Evolutionary conservation across 169 alveolate species (phyloP).

Genomic region (Cryptosporidium xiaoi): DNA sequence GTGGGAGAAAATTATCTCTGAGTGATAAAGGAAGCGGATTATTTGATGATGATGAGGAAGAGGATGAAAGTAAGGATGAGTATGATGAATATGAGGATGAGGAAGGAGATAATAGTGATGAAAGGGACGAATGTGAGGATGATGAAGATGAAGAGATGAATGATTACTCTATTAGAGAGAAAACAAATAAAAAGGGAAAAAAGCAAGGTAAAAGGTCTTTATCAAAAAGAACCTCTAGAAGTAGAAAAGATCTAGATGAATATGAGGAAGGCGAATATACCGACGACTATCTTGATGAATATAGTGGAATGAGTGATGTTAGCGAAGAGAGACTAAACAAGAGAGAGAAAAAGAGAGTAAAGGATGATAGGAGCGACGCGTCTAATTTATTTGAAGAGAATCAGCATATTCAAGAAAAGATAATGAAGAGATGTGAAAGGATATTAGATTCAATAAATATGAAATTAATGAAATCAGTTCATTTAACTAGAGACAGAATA

Average conservation of each 20-base stretch:
- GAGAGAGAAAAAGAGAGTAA: not conserved
- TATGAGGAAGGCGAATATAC: not conserved
- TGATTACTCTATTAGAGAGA: not conserved
- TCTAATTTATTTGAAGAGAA: constrained; percentile 37
- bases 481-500: constrained; percentile 52
- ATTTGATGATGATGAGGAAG: constrained; percentile 12
- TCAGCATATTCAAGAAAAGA: constrained; percentile 13
- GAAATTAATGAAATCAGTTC: constrained; percentile 55
- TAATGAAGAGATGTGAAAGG: constrained; percentile 27
- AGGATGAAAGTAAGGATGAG: constrained; percentile 20
- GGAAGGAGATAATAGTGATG: not conserved
- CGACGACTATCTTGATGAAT: not conserved
- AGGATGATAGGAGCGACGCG: not conserved
- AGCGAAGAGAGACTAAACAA: not conserved
- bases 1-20: constrained; percentile 18
- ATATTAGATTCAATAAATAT: constrained; percentile 36
- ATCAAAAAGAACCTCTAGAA: not conserved
- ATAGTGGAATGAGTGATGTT: not conserved
- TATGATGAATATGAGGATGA: not conserved
- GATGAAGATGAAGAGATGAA: constrained; percentile 1
- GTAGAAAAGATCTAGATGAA: constrained; percentile 1
- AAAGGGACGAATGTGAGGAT: not conserved
- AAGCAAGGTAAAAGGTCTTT: too few species aligned
- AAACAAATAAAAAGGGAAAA: too few species aligned
- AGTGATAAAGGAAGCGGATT: constrained; percentile 14